Conservation (phyloP, 78 protist genomes). For the Speleostelium caveatum region DNA sequence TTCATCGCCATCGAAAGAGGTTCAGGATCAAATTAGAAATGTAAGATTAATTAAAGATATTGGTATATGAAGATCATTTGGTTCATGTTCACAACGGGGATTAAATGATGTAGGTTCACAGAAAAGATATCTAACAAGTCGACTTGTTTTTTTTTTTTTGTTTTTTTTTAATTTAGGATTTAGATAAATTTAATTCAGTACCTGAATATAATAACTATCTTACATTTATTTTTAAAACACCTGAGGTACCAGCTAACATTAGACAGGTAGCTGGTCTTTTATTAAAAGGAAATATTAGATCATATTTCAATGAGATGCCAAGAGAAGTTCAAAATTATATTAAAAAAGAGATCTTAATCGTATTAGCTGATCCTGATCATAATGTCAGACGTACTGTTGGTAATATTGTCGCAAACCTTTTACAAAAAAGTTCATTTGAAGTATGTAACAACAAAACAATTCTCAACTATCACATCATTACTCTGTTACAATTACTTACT, state of each 20-base stretch:
- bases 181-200: conserved; percentile 29
- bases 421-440: conserved; percentile 29
- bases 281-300: conserved; percentile 46
- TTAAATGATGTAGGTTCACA: neutral
- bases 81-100: neutral
- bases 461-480: too few species aligned
- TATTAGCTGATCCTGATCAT: conserved; percentile 21
- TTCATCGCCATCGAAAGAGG: conserved; percentile 15
- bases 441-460: conserved; percentile 11
- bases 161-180: conserved; percentile 20
- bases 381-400: conserved; percentile 60
- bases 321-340: conserved; percentile 60
- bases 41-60: neutral
- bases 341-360: conserved; percentile 37
- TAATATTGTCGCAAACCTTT: conserved; percentile 46
- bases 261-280: conserved; percentile 52
- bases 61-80: neutral
- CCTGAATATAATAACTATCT: conserved; percentile 73
- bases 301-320: conserved; percentile 48
- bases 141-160: too few species aligned
- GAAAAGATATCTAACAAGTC: neutral
- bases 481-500: too few species aligned
- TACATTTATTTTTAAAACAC: conserved; percentile 22
- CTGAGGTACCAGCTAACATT: conserved; percentile 6
- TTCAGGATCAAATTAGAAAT: conserved; percentile 29